Evolutionary conservation across 2,329 filamentous ascomycete species (phyloP).

Genomic region (Neospermospora avenae): DNA sequence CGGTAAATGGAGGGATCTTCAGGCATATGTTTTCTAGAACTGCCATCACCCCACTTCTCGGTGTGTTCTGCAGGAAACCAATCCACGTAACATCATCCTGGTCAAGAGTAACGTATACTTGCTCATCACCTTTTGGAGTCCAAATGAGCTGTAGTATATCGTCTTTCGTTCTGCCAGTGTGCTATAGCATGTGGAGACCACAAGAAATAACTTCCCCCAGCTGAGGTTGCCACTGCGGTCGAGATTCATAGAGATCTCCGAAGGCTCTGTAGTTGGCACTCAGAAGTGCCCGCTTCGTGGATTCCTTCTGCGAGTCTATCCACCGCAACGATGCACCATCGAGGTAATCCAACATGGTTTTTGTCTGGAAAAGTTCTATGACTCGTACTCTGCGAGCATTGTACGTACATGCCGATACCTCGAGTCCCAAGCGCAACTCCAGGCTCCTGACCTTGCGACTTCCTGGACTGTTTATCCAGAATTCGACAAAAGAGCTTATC

Average conservation of each 20-base stretch:
- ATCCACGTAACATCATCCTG: slow-evolving; percentile 8
- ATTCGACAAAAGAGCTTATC: slow-evolving; percentile 10
- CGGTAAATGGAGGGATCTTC: not conserved
- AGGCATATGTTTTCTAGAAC: slow-evolving; percentile 11
- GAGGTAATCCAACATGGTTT: slow-evolving; percentile 15
- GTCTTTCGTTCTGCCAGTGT: slow-evolving; percentile 8
- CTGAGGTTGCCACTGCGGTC: slow-evolving; percentile 9
- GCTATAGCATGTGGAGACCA: slow-evolving; percentile 2
- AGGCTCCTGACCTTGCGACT: slow-evolving; percentile 5
- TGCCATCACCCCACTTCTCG: slow-evolving; percentile 6
- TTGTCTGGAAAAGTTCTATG: slow-evolving; percentile 9
- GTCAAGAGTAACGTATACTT: not conserved
- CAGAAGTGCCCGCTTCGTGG: slow-evolving; percentile 4
- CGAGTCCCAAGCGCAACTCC: slow-evolving; percentile 11
- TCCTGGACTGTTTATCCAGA: slow-evolving; percentile 9
- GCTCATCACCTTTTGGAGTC: not conserved
- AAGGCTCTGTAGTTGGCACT: slow-evolving; percentile 9
- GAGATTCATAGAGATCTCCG: slow-evolving; percentile 8
- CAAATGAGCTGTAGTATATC: slow-evolving; percentile 6
- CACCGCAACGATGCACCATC: slow-evolving; percentile 1
- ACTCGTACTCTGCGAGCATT: slow-evolving; percentile 13
- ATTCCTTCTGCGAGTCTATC: slow-evolving; percentile 1
- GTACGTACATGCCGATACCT: slow-evolving; percentile 15
- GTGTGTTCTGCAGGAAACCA: slow-evolving; percentile 11
- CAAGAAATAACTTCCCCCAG: slow-evolving; percentile 12